Percentiles rank a stretch among this genome's conserved stretches.
These are phyloP conservation scores for Dianthus caryophyllus DNA, from an alignment of 148 eudicot species.

Conservation along the genomic window DNA sequence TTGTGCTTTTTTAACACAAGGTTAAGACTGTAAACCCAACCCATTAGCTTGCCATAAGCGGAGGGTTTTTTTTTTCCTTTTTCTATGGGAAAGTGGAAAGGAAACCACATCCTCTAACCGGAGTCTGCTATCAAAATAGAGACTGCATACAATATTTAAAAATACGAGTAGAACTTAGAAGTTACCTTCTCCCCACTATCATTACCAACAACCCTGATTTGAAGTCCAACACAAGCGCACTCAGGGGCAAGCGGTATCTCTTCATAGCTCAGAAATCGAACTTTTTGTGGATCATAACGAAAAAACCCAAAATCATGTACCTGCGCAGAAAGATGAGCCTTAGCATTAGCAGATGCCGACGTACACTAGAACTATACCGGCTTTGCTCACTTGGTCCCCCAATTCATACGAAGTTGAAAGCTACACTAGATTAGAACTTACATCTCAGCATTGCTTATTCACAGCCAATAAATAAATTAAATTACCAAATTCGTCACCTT, in stretches of 20 bases:
- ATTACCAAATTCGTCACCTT: no score
- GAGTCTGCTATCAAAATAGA: not conserved
- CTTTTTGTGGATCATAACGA: conserved; percentile 79
- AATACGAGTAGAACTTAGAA: not conserved
- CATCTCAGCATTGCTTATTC: not conserved
- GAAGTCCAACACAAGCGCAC: conserved; percentile 94
- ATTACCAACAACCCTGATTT: conserved; percentile 97
- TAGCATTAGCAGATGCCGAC: not conserved
- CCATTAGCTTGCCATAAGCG: not conserved
- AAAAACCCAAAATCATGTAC: conserved; percentile 99
- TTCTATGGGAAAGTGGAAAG: not conserved
- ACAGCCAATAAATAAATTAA: no score
- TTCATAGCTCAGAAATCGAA: conserved; percentile 84
- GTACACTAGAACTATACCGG: not conserved
- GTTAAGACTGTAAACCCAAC: not conserved
- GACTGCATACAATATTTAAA: not conserved
- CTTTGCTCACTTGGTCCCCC: not conserved
- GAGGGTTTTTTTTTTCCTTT: not conserved
- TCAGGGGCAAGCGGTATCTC: conserved; percentile 99
- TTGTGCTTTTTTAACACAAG: conserved; percentile 1
- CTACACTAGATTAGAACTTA: not conserved
- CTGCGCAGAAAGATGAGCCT: conserved; percentile 30
- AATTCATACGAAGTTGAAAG: not conserved
- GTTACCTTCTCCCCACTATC: conserved; percentile 99
- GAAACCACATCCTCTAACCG: not conserved